Evolutionary conservation across 164 flowering plant genomes (phyloP), one percentile per base, ranked within the genome.

Genomic region (Aristolochia fimbriata): DNA sequence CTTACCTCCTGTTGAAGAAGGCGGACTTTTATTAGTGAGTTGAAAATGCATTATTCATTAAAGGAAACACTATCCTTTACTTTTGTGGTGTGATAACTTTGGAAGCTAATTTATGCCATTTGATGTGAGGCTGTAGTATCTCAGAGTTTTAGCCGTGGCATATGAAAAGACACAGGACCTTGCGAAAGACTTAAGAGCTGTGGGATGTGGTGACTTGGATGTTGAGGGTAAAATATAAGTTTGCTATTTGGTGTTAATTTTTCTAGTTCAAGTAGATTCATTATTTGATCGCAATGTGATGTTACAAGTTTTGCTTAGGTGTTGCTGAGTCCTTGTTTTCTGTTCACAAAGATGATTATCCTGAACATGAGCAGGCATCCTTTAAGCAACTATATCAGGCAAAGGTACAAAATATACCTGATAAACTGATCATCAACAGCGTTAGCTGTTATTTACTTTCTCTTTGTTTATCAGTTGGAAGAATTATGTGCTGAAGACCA

Each of bases 171-270:
- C 99, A 20, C 83, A 75, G 73, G 97, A 94, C 65, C 93, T 94
- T 72, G 93, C 97, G 67, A 81, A 80, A 70, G 97, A 94, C 30
- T 76, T 94, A 51, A 83, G 81, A 47, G 76, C 88, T 52, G 96
- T 91, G 47, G 97, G 97, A 3, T 94, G 99, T 81, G 99, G 99
- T 73, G 97, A 94, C 71, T 83, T 91, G 81, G 99, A 94, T 82
- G 81, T 91, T 74, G 99, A 94, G 69, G 97, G 97, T 94, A 62
- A 15, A 27, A 27, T 27, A 27, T 27, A 27, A 27, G 30, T 27
- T 27, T 27, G 2, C 33, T 23, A 48, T 16, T 51, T 14, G 23
- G 11, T 19, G 17, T 43, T 14, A 16, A 17, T 14, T 1, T 23
- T 45, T 45, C 30, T 25, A 20, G 19, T 58, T 22, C 15, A 22